Evolutionary conservation across 805 yeast species (phyloP).

Genomic region (Schizosaccharomyces lindneri): DNA sequence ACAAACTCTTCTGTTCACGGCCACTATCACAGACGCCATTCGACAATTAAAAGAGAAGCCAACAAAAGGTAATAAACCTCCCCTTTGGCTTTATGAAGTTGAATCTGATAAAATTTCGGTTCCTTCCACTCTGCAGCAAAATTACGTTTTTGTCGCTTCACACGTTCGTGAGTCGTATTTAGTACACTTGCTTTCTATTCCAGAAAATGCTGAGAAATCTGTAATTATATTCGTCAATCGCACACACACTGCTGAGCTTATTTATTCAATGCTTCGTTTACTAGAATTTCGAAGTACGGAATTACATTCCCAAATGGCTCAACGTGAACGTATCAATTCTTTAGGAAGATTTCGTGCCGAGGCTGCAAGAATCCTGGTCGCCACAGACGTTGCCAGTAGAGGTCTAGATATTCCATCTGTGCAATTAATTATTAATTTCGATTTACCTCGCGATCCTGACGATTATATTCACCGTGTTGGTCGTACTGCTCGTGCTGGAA

Average conservation of each 20-base stretch:
- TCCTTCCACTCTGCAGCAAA: conserved; percentile 43
- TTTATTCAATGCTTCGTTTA: conserved; percentile 49
- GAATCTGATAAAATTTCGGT: conserved; percentile 50
- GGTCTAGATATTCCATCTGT: conserved; percentile 92
- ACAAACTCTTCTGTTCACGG: conserved; percentile 80
- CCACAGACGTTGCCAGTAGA: conserved; percentile 93
- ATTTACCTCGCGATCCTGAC: conserved; percentile 87
- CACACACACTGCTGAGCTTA: conserved; percentile 68
- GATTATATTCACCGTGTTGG: conserved; percentile 94
- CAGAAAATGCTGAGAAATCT: conserved; percentile 36
- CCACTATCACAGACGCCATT: conserved; percentile 86
- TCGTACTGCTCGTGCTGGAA: conserved; percentile 96
- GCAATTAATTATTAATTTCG: conserved; percentile 70
- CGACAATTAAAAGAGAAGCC: conserved; percentile 47
- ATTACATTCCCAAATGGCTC: conserved; percentile 85
- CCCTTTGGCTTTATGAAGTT: conserved; percentile 48
- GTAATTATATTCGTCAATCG: conserved; percentile 80
- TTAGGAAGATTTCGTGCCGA: conserved; percentile 81
- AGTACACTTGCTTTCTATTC: conserved; percentile 37
- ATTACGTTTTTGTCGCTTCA: conserved; percentile 57
- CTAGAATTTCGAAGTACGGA: conserved; percentile 68
- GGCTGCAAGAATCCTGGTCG: conserved; percentile 76
- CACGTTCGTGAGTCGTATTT: conserved; percentile 78
- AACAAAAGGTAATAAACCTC: conserved; percentile 26
- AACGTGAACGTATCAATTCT: conserved; percentile 70